Evolutionary conservation across 371 early-diverging fungal species (phyloP), one percentile per base, ranked within the genome.

Genomic region (Nematocida ausubeli): DNA sequence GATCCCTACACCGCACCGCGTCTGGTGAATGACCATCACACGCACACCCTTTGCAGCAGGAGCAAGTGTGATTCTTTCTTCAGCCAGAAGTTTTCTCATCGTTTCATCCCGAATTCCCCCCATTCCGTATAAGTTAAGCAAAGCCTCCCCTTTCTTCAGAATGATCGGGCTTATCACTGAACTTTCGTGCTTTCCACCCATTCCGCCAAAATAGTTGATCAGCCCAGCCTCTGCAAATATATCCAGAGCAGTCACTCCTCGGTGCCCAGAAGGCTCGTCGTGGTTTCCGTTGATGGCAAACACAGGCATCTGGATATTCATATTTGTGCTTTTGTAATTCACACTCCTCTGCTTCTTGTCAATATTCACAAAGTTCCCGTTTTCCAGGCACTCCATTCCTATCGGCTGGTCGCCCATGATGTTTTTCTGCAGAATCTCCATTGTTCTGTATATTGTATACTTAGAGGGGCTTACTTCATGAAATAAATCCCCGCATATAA

Each of bases 271-370:
- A 4, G 98, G 97, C 88, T 96, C 97, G 82, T 98, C 98, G 82
- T 98, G 98, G 86, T 98, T 98, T 0, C 98, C 98, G 83, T 98
- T 96, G 49, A 98, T 98, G 0, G 93, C 89, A 82, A 95, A 93
- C 0, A 96, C 88, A 0, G 98, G 98, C 30, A 94, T 87, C 1
- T 88, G 82, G 30, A 96, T 87, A 71, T 93, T 93, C 32, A 90
- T 81, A 81, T 95, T 93, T 14, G 91, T 90, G 82, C 95, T 93
- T 71, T 90, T 86, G 83, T 91, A 92, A 81, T 95, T 96, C 35
- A 91, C 91, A 2, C 82, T 87, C 5, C 78, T 80, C 66, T 14
- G 65, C 19, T 26, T 54, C 64, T 82, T 2, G 87, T 86, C 83
- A 87, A 64, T 30, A 49, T 35, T 35, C 26, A 42, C 49, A 35